Conservation (phyloP, 176 grass and related monocot genomes). For the Raddia distichophylla region DNA sequence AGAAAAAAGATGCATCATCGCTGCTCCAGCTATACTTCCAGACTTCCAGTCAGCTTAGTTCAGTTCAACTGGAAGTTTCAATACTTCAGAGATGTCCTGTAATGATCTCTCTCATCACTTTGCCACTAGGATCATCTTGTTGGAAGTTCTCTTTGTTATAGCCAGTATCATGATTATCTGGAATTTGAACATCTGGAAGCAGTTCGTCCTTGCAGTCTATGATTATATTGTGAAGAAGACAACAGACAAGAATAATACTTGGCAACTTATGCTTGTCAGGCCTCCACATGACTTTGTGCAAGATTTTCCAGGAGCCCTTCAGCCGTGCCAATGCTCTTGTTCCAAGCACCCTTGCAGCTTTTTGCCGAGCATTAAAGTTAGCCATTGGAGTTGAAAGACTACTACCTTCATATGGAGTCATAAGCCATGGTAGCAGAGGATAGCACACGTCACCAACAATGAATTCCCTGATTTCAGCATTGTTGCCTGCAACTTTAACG, state of each 20-base stretch:
- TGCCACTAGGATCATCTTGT: slow-evolving; percentile 66
- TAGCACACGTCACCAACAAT: slow-evolving; percentile 74
- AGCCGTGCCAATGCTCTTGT: slow-evolving; percentile 66
- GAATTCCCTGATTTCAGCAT: slow-evolving; percentile 78
- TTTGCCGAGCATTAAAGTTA: slow-evolving; percentile 64
- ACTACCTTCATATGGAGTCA: slow-evolving; percentile 77
- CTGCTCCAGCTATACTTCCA: slow-evolving; percentile 9
- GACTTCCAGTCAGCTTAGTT: slow-evolving; percentile 25
- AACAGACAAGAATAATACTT: slow-evolving; percentile 96
- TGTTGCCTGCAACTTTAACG: slow-evolving; percentile 52
- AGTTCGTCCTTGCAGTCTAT: slow-evolving; percentile 81
- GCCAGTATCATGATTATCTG: slow-evolving; percentile 79
- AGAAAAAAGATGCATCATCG: slow-evolving; percentile 28
- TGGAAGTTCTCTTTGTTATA: slow-evolving; percentile 65
- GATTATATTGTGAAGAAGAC: slow-evolving; percentile 95
- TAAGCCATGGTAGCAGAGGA: slow-evolving; percentile 83
- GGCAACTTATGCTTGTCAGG: slow-evolving; percentile 97
- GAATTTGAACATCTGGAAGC: slow-evolving; percentile 56
- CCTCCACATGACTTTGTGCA: slow-evolving; percentile 99
- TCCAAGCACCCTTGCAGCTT: slow-evolving; percentile 59
- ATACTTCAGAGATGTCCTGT: slow-evolving; percentile 54
- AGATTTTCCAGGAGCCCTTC: slow-evolving; percentile 97
- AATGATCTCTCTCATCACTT: slow-evolving; percentile 74
- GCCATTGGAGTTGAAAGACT: slow-evolving; percentile 51
- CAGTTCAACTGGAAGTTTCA: slow-evolving; percentile 36